phyloP scores from a whole-genome alignment of 2,329 filamentous ascomycete species.

The Xylariaceae sp. region DNA sequence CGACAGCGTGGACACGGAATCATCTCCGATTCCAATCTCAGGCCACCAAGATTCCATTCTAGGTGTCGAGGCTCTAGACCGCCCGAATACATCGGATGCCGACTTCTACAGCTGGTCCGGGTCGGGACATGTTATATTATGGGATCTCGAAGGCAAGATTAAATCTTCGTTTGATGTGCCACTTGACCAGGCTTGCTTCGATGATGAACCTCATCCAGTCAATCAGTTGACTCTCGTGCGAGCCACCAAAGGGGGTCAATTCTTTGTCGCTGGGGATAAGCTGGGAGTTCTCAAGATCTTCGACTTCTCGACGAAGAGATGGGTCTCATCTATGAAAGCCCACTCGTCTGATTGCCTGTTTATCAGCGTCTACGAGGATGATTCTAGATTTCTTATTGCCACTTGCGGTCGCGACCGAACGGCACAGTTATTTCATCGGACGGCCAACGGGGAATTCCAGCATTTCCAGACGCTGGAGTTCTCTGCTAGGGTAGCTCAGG shows the following conservation, averaged over 20 bases:
- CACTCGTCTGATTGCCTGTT: slow-evolving; percentile 85
- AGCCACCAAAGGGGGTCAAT: slow-evolving; percentile 62
- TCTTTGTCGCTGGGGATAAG: slow-evolving; percentile 83
- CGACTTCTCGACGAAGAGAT: slow-evolving; percentile 62
- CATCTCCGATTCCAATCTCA: slow-evolving; percentile 58
- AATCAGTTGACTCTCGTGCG: slow-evolving; percentile 65
- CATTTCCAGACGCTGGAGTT: slow-evolving; percentile 94
- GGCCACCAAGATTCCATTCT: slow-evolving; percentile 68
- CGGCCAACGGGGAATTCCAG: slow-evolving; percentile 61
- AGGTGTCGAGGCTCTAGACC: slow-evolving; percentile 70
- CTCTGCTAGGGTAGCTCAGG: slow-evolving; percentile 77
- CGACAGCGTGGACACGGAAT: slow-evolving; percentile 41
- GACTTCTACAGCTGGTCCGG: slow-evolving; percentile 90
- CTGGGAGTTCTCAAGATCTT: slow-evolving; percentile 78
- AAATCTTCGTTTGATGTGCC: slow-evolving; percentile 66
- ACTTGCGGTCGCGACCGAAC: slow-evolving; percentile 87
- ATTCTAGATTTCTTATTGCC: slow-evolving; percentile 68
- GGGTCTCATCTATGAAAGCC: slow-evolving; percentile 75
- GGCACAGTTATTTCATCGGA: slow-evolving; percentile 81
- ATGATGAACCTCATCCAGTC: slow-evolving; percentile 52
- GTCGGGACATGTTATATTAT: slow-evolving; percentile 79
- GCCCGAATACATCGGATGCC: slow-evolving; percentile 63
- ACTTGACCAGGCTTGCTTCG: slow-evolving; percentile 63
- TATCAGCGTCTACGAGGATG: slow-evolving; percentile 70
- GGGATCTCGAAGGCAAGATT: slow-evolving; percentile 73